Evolutionary conservation across 2,329 filamentous ascomycete species (phyloP).

Genomic region (Bipolaris gigantea): DNA sequence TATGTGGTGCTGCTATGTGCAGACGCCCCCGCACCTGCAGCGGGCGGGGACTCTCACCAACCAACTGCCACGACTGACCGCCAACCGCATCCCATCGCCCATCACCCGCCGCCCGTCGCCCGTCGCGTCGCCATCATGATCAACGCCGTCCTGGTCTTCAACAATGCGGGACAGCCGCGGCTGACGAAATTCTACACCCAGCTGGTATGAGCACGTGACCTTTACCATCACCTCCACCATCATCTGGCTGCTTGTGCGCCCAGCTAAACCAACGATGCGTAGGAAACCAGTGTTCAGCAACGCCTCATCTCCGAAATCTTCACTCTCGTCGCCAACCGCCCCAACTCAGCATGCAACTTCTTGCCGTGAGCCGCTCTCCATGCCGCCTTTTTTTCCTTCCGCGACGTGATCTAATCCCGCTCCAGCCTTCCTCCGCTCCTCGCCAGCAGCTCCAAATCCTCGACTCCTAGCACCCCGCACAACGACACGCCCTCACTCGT

Average conservation of each 20-base stretch:
- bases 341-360: constrained; percentile 94
- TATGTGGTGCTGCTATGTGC: too few species aligned
- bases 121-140: constrained; percentile 66
- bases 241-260: not conserved
- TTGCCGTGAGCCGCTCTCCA: constrained; percentile 61
- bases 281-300: constrained; percentile 98
- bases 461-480: constrained; percentile 59
- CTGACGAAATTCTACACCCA: constrained; percentile 99
- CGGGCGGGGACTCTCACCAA: not conserved
- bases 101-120: not conserved
- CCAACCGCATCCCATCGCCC: not conserved
- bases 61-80: not conserved
- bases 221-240: not conserved
- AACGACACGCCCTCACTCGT: constrained; percentile 93
- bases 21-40: constrained; percentile 9
- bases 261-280: constrained; percentile 1
- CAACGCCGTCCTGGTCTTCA: constrained; percentile 98
- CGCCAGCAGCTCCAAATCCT: constrained; percentile 51
- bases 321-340: constrained; percentile 87
- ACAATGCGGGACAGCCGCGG: constrained; percentile 94
- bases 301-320: constrained; percentile 97
- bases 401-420: constrained; percentile 51
- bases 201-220: constrained; percentile 61
- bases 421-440: constrained; percentile 67
- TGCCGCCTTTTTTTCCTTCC: not conserved